These are phyloP conservation scores for Blastocystis sp. DNA, from an alignment of 352 stramenopile species.

Conservation along the genomic window DNA sequence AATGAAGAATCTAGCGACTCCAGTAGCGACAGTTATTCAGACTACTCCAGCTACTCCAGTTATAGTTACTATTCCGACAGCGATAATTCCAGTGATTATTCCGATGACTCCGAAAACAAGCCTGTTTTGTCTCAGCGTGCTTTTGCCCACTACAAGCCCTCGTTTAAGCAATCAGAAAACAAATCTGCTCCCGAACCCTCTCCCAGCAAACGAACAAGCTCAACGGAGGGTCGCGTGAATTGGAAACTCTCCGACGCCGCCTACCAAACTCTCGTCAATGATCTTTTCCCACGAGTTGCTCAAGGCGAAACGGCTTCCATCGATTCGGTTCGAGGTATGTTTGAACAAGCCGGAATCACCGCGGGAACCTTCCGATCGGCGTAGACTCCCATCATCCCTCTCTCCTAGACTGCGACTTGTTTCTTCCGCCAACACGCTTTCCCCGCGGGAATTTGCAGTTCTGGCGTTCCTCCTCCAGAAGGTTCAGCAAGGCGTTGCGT, in stretches of 20 bases:
- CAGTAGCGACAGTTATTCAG: constrained; percentile 18
- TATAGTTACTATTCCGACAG: constrained; percentile 29
- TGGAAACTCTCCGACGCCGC: constrained; percentile 13
- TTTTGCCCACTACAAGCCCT: background rate
- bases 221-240: background rate
- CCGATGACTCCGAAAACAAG: background rate
- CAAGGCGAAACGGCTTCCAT: background rate
- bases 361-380: background rate
- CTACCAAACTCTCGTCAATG: background rate
- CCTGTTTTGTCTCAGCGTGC: background rate
- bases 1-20: background rate
- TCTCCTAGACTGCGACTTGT: background rate
- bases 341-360: background rate
- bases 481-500: constrained; percentile 14
- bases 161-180: background rate
- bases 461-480: constrained; percentile 35
- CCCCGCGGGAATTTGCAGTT: background rate
- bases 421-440: background rate
- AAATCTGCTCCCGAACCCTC: background rate
- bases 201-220: background rate
- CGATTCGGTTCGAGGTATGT: background rate
- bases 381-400: background rate
- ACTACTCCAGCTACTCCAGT: background rate
- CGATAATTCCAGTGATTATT: too few relatives aligned
- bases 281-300: background rate